Conservation (phyloP, 176 grass and related monocot species). For the Oryza longistaminata region DNA sequence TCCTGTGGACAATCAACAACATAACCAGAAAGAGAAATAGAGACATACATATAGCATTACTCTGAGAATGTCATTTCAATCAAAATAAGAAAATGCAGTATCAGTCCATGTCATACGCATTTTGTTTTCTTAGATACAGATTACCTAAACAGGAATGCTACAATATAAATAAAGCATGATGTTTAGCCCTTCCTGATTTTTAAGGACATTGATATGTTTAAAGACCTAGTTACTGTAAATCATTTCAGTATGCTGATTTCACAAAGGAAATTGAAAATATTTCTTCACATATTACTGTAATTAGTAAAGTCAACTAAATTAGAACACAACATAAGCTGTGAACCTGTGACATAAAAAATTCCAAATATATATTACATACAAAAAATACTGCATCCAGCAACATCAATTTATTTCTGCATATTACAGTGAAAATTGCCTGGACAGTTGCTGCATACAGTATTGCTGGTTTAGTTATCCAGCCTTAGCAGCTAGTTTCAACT, state of each 20-base stretch:
- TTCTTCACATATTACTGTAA: background rate
- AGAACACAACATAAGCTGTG: background rate
- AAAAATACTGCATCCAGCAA: background rate
- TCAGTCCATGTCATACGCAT: background rate
- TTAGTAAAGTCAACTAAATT: background rate
- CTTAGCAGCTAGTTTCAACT: conserved; percentile 18
- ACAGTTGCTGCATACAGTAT: conserved; percentile 10
- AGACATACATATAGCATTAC: background rate
- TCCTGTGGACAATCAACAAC: background rate
- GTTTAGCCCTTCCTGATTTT: background rate
- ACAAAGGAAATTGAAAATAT: background rate
- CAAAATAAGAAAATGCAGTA: background rate
- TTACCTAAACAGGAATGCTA: background rate
- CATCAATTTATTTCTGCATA: background rate
- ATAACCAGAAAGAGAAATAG: background rate
- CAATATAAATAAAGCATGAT: conserved; percentile 1
- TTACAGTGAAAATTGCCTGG: background rate
- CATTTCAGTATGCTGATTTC: conserved; percentile 15
- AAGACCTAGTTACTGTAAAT: background rate
- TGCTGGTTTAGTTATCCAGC: background rate
- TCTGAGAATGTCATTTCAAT: background rate
- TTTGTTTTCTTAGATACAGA: background rate
- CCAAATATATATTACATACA: conserved; percentile 13
- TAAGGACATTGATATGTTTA: background rate
- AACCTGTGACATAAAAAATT: background rate